Conservation (phyloP, 2,329 filamentous ascomycete species). For the Polychaeton citri region DNA sequence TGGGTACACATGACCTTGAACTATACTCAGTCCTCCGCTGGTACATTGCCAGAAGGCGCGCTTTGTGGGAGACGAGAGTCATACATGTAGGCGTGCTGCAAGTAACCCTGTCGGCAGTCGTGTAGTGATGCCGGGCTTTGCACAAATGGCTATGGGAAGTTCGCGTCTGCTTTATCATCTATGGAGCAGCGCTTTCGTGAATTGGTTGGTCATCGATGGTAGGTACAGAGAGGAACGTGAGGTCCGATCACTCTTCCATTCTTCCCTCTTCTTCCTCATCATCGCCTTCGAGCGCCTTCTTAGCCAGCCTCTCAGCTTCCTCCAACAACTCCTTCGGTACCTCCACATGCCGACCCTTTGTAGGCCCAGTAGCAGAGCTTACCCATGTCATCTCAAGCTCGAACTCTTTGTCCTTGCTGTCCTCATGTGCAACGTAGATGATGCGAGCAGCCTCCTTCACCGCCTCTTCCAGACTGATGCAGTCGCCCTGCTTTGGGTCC, state of each 20-base stretch:
- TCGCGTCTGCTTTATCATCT: too few species aligned
- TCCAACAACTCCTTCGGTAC: slow-evolving; percentile 83
- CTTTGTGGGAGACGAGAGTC: too few species aligned
- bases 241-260: not conserved
- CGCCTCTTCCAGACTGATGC: slow-evolving; percentile 67
- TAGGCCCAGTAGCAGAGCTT: slow-evolving; percentile 69
- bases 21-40: too few species aligned
- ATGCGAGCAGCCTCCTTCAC: slow-evolving; percentile 95
- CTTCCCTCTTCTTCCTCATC: slow-evolving; percentile 54
- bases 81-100: too few species aligned
- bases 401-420: slow-evolving; percentile 99
- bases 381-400: slow-evolving; percentile 99
- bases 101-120: too few species aligned
- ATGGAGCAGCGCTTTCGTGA: too few species aligned
- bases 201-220: too few species aligned
- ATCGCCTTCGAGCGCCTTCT: slow-evolving; percentile 76
- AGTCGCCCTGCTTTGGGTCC: slow-evolving; percentile 31
- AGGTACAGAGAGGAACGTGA: too few species aligned
- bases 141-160: too few species aligned
- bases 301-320: slow-evolving; percentile 85
- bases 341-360: slow-evolving; percentile 83
- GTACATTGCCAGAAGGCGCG: too few species aligned
- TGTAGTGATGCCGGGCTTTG: too few species aligned
- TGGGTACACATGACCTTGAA: too few species aligned
- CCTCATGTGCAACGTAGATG: slow-evolving; percentile 94